Percentiles rank a stretch among this genome's conserved stretches.
These are phyloP conservation scores for Fusarium domesticum DNA, from an alignment of 2,329 filamentous ascomycete genomes.

Conservation along the genomic window DNA sequence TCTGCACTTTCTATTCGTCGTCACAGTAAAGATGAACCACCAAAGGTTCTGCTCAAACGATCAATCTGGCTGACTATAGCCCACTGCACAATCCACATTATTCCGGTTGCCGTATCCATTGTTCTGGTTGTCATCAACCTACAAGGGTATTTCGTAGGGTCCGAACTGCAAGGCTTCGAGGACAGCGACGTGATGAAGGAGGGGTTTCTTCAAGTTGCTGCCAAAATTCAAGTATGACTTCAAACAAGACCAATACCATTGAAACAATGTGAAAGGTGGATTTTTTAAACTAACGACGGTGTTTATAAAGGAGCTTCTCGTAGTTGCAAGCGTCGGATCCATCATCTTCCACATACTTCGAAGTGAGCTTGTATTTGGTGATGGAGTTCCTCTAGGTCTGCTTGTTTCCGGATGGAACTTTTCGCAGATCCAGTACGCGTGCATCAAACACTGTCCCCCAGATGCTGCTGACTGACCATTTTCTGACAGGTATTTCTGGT, in stretches of 20 bases:
- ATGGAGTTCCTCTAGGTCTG: neutral
- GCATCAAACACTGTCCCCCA: neutral
- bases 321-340: neutral
- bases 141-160: neutral
- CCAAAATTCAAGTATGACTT: neutral
- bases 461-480: neutral
- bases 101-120: neutral
- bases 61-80: neutral
- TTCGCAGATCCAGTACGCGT: neutral
- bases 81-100: neutral
- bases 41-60: neutral
- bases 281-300: neutral
- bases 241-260: no score
- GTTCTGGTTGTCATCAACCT: neutral
- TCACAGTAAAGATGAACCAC: neutral
- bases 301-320: neutral
- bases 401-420: neutral
- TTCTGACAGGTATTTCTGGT: neutral
- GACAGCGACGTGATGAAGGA: neutral
- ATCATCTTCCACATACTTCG: neutral
- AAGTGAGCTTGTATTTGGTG: neutral
- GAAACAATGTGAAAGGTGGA: no score
- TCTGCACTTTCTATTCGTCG: neutral
- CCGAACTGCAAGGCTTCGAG: neutral
- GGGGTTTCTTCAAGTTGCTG: neutral